Percentiles rank a stretch among this genome's conserved stretches.
phyloP scores from a whole-genome alignment of 1,284 basidiomycete species.

The Flammula alnicola region DNA sequence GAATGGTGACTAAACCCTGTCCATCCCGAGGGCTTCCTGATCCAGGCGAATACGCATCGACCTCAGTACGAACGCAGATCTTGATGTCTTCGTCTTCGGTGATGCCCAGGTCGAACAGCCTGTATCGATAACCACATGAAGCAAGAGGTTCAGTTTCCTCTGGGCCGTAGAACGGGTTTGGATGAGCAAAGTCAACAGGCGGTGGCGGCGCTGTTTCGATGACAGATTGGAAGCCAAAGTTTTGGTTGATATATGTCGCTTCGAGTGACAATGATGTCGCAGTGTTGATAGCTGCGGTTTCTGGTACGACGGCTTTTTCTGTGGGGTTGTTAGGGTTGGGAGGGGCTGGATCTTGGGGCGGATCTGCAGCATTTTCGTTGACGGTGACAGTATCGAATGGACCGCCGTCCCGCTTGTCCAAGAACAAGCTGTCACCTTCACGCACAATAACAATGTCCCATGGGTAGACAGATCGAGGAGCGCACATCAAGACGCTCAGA shows the following conservation, averaged over 20 bases:
- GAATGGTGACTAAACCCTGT: constrained; percentile 89
- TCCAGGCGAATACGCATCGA: constrained; percentile 86
- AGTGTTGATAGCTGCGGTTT: constrained; percentile 86
- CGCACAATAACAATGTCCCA: constrained; percentile 98
- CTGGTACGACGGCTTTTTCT: constrained; percentile 66
- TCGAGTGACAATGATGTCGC: constrained; percentile 94
- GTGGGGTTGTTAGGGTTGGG: constrained; percentile 76
- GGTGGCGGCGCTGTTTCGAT: constrained; percentile 70
- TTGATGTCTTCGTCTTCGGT: constrained; percentile 91
- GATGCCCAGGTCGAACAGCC: constrained; percentile 92
- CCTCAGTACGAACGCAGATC: constrained; percentile 94
- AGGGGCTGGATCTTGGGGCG: constrained; percentile 86
- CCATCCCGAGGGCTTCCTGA: constrained; percentile 69
- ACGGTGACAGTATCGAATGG: constrained; percentile 98
- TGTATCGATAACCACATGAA: constrained; percentile 95
- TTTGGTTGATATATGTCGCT: constrained; percentile 99
- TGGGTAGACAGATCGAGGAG: constrained; percentile 94
- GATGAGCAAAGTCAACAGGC: constrained; percentile 75
- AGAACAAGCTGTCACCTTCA: constrained; percentile 92
- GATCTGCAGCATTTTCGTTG: constrained; percentile 98
- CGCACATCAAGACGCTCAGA: constrained; percentile 95
- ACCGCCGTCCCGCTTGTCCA: constrained; percentile 98
- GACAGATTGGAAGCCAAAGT: constrained; percentile 97
- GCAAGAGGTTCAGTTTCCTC: constrained; percentile 96
- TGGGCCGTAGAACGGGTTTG: constrained; percentile 96